Evolutionary conservation across 768 basidiomycete species (phyloP), one percentile per base, ranked within the genome.

Genomic region (Macrolepiota dolichaula): DNA sequence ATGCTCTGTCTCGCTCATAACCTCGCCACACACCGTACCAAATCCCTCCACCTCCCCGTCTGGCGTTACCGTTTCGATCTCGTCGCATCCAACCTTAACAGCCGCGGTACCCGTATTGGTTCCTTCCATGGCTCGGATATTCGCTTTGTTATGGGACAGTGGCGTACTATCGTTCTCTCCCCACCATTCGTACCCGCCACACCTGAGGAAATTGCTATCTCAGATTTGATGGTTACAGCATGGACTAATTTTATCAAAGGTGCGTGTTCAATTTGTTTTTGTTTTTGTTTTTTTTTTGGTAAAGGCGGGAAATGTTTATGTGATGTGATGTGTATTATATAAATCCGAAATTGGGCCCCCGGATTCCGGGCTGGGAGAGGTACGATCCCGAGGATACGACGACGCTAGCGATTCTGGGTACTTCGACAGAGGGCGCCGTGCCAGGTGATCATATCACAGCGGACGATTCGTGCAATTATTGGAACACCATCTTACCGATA

Each of bases 221-320:
- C 72, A 11, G 71, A 73, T 62, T 50, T 71, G 32, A 72, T 73
- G 72, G 70, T 72, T 24, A 67, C 63, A n/a, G 73, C 72, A 9
- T 74, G 73, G 73, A 71, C 70, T n/a, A 74, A 74, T 57, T 74
- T 74, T 55, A 64, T 74, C 60, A 73, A 73, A 69, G 70, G 73
- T 73, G 19, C 1, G 63, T n/a, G 4, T 64, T 12, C 25, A 36
- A 57, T 58, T 57, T 12, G 9, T 22, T 24, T n/a, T 61, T 29
- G 22, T 22, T 46, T 15, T 57, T 51, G n/a, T 9, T 4, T 54
- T 47, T 42, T 44, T 59, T 19, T 27, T 36, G 22, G 62, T 22
- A 10, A 29, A n/a, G n/a, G n/a, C n/a, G n/a, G n/a, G n/a, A n/a
- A n/a, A n/a, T n/a, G n/a, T n/a, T n/a, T n/a, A n/a, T n/a, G n/a